Evolutionary conservation across 179 eudicot genomes (phyloP).

Genomic region (Actinidia arguta): DNA sequence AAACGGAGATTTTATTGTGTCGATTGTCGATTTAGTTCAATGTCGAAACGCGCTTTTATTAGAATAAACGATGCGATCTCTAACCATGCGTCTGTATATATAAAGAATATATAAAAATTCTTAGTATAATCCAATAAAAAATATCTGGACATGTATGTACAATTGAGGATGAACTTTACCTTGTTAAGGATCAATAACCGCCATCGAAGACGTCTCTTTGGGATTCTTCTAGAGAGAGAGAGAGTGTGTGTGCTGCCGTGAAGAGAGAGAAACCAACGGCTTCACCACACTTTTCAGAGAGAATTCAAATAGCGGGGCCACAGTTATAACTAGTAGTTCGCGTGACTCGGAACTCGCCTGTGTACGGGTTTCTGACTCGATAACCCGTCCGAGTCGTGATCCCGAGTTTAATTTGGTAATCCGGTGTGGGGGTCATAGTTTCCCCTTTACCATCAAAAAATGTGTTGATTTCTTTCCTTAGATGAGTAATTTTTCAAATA

Average conservation of each 20-base stretch:
- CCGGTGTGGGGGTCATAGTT: not conserved
- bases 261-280: conserved; percentile 12
- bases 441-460: not conserved
- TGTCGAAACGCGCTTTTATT: not conserved
- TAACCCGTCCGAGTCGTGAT: conserved; percentile 17
- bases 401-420: not conserved
- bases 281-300: not conserved
- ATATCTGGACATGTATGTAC: too few species aligned
- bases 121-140: not conserved
- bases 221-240: conserved; percentile 18
- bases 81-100: not conserved
- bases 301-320: not conserved
- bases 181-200: conserved; percentile 14
- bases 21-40: not conserved
- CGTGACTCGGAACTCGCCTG: conserved; percentile 22
- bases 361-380: conserved; percentile 13
- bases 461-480: too few species aligned
- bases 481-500: too few species aligned
- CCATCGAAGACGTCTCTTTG: conserved; percentile 5
- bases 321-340: not conserved
- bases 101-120: not conserved
- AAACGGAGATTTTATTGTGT: not conserved
- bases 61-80: not conserved
- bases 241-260: conserved; percentile 15
- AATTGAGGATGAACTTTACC: not conserved